phyloP scores from a whole-genome alignment of 2,329 filamentous ascomycete species.

The Epicoccum nigrum region DNA sequence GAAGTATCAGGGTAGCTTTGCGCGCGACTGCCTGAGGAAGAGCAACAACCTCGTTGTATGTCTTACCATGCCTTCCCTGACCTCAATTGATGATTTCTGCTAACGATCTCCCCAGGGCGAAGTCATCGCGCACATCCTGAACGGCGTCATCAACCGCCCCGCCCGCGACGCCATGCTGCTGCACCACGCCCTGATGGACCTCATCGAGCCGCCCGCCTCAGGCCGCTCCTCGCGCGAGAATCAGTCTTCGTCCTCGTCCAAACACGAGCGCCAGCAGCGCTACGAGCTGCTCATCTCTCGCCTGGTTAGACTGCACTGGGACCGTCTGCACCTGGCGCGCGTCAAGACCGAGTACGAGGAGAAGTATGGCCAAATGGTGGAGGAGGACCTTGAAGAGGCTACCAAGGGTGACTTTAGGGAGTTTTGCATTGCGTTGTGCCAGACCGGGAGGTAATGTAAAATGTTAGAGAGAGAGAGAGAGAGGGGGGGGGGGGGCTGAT shows the following conservation, averaged over 20 bases:
- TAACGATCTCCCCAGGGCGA: slow-evolving; percentile 70
- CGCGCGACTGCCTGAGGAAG: slow-evolving; percentile 83
- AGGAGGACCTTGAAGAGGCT: slow-evolving; percentile 78
- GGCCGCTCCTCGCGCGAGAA: slow-evolving; percentile 29
- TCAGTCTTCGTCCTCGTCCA: slow-evolving; percentile 21
- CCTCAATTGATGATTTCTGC: background rate
- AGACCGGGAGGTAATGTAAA: slow-evolving; percentile 28
- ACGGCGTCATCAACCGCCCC: slow-evolving; percentile 94
- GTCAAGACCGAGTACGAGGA: slow-evolving; percentile 81
- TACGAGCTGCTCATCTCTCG: slow-evolving; percentile 87
- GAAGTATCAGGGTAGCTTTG: slow-evolving; percentile 79
- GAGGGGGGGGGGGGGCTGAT: background rate
- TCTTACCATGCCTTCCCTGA: slow-evolving; percentile 36
- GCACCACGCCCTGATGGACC: slow-evolving; percentile 79
- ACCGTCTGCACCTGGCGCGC: slow-evolving; percentile 76
- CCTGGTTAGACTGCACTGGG: slow-evolving; percentile 91
- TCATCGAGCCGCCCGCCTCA: slow-evolving; percentile 46
- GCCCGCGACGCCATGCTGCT: slow-evolving; percentile 90
- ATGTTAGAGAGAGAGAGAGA: too few species aligned
- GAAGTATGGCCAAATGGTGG: slow-evolving; percentile 75
- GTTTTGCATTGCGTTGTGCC: slow-evolving; percentile 71
- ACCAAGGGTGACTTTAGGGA: slow-evolving; percentile 77
- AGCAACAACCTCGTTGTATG: slow-evolving; percentile 90
- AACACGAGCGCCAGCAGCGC: slow-evolving; percentile 61
- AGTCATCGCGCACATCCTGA: slow-evolving; percentile 91